Evolutionary conservation across 2,329 filamentous ascomycete genomes (phyloP), one percentile per base, ranked within the genome.

Genomic region (Epichloe sp.): DNA sequence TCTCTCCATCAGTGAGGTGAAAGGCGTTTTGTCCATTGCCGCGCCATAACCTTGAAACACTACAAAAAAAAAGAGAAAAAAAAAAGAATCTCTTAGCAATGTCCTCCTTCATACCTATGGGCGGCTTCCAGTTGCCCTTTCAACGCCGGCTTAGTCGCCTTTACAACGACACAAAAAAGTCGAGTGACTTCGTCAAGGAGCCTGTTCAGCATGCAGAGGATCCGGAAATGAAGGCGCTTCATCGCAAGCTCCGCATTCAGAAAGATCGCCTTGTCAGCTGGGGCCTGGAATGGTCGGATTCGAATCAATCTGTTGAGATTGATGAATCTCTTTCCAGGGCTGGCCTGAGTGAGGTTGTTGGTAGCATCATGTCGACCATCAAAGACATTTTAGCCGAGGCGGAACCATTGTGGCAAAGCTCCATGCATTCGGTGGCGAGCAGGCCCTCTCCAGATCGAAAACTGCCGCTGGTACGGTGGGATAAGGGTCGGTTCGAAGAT

Each of bases 101-200:
- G 76, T 74, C 74, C 52, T 74, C 73, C 1, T 71, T 75, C 52
- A 59, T 77, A n/a, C 71, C 74, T 10, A 62, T 71, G 46, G 71
- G 72, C 51, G 74, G 74, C 65, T 73, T 77, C 54, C 71, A 76
- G 66, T 66, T 77, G 64, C 75, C 79, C 47, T 76, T 82, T 53
- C 78, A 81, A 63, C 74, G 78, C 54, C 76, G 79, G 50, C 73
- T 88, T 17, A 86, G 82, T 57, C 76, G 85, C 60, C 78, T 90
- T 52, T 90, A 90, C 65, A 85, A 85, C 58, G 86, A 90, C 69
- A 88, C 85, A 52, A 90, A 90, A 85, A 85, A 81, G 58, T 86
- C 83, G 26, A 85, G 79, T 63, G 82, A 86, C 64, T 86, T 86
- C 57, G 80, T 86, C 62, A 82, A 78, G 63, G 78, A 78, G 62